A percentile compares a stretch with the other conserved stretches of the same genome.
Evolutionary conservation across 2,329 filamentous ascomycete species (phyloP).

Genomic region (Exophiala lecanii-corni): DNA sequence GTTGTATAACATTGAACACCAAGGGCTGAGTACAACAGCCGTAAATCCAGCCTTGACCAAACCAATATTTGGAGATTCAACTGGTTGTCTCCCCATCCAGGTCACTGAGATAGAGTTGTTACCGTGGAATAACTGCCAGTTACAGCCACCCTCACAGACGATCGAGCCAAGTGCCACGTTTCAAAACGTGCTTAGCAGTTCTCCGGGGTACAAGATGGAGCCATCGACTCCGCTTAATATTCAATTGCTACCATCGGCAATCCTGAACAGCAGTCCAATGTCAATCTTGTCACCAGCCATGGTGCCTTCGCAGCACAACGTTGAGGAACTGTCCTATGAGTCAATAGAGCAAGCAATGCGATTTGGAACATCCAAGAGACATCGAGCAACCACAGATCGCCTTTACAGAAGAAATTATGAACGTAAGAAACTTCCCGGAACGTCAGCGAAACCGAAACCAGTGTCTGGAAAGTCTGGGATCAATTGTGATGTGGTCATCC

Average conservation of each 20-base stretch:
- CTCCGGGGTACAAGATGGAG: conserved; percentile 19
- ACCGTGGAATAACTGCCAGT: conserved; percentile 5
- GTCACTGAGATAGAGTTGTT: conserved; percentile 12
- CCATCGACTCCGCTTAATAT: conserved; percentile 22
- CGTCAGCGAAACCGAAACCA: conserved; percentile 15
- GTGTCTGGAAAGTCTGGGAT: conserved; percentile 18
- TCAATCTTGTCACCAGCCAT: conserved; percentile 17
- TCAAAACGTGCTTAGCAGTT: conserved; percentile 18
- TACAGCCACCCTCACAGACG: conserved; percentile 21
- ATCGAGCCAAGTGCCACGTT: conserved; percentile 25
- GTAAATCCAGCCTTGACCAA: conserved; percentile 23
- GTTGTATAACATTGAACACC: conserved; percentile 2
- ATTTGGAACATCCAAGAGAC: conserved; percentile 4
- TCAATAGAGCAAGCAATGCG: conserved; percentile 10
- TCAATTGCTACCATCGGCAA: conserved; percentile 12
- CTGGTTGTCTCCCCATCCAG: conserved; percentile 1
- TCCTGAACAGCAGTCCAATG: conserved; percentile 22
- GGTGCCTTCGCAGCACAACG: conserved; percentile 22
- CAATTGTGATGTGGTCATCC: conserved; percentile 23
- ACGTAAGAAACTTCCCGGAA: conserved; percentile 11
- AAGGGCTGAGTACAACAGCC: conserved; percentile 5
- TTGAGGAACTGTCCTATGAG: conserved; percentile 17
- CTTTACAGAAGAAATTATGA: conserved; percentile 18
- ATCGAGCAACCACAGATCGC: conserved; percentile 13
- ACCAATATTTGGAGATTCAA: conserved; percentile 18